A percentile compares a stretch with the other conserved stretches of the same genome.
phyloP scores from a whole-genome alignment of 164 flowering plant species.

The Sedum album region DNA sequence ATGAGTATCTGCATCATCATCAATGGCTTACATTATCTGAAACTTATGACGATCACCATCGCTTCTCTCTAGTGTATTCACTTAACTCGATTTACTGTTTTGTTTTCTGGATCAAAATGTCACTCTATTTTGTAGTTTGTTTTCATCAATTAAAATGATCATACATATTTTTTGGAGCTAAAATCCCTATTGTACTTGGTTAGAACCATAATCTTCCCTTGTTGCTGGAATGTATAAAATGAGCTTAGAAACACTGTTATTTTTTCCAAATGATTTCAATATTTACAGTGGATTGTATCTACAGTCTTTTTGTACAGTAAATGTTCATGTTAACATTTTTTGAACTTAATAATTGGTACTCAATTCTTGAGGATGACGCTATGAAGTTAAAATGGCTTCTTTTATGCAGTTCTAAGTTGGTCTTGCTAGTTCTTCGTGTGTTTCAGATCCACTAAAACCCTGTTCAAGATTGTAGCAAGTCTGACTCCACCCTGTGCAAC shows the following conservation, averaged over 20 bases:
- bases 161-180: no score
- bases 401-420: constrained; percentile 19
- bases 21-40: neutral
- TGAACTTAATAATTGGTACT: no score
- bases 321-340: no score
- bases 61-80: neutral
- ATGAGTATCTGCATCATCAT: neutral
- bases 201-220: no score
- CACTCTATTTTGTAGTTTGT: neutral
- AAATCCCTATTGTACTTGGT: no score
- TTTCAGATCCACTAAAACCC: constrained; percentile 36
- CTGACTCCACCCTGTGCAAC: constrained; percentile 96
- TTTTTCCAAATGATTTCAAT: no score
- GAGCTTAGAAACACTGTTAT: no score
- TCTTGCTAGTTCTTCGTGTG: constrained; percentile 19
- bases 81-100: neutral
- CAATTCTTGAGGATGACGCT: neutral
- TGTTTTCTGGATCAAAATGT: neutral
- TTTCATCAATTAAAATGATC: neutral
- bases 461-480: constrained; percentile 71
- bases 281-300: no score
- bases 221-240: no score
- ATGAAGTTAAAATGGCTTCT: neutral
- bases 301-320: no score
- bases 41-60: neutral